A percentile compares a stretch with the other conserved stretches of the same genome.
Evolutionary conservation across 768 basidiomycete species (phyloP).

Genomic region (Rhodotorula diobovata): DNA sequence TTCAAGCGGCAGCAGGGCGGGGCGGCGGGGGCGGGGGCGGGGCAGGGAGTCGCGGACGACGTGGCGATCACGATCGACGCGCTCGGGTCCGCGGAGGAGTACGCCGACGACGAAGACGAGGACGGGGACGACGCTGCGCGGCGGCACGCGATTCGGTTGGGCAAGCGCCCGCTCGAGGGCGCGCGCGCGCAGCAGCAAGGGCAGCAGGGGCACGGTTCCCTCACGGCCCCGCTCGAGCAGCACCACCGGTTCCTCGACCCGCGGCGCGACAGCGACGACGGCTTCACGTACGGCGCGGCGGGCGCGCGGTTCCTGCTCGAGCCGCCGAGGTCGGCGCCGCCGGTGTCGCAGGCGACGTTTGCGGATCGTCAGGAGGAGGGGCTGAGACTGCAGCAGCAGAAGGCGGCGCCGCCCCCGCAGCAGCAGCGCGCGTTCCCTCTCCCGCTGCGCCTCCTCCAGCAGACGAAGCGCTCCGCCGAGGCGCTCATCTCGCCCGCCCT

Average conservation of each 20-base stretch:
- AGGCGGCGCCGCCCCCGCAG: slow-evolving; percentile 1
- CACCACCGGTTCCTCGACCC: background rate
- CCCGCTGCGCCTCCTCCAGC: slow-evolving; percentile 27
- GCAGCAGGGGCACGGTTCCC: background rate
- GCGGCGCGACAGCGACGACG: background rate
- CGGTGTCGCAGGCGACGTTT: slow-evolving; percentile 6
- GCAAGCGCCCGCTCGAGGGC: slow-evolving; percentile 29
- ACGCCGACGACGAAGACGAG: background rate
- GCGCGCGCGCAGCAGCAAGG: background rate
- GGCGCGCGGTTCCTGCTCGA: slow-evolving; percentile 4
- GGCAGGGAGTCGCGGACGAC: background rate
- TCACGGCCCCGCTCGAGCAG: background rate
- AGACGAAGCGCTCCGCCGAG: background rate
- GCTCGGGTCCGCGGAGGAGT: background rate
- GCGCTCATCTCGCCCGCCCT: slow-evolving; percentile 9
- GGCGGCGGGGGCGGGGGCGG: background rate
- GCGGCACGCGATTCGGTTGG: slow-evolving; percentile 7
- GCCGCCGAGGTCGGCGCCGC: slow-evolving; percentile 22
- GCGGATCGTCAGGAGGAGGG: slow-evolving; percentile 8
- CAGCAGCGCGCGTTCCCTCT: slow-evolving; percentile 17
- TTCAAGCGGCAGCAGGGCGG: too few relatives aligned
- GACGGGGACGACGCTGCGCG: background rate
- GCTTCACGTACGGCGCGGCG: slow-evolving; percentile 25
- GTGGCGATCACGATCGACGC: slow-evolving; percentile 12
- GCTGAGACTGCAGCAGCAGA: background rate